These are phyloP conservation scores for Chaetomium tenue DNA, from an alignment of 495 filamentous ascomycete species.

Conservation along the genomic window DNA sequence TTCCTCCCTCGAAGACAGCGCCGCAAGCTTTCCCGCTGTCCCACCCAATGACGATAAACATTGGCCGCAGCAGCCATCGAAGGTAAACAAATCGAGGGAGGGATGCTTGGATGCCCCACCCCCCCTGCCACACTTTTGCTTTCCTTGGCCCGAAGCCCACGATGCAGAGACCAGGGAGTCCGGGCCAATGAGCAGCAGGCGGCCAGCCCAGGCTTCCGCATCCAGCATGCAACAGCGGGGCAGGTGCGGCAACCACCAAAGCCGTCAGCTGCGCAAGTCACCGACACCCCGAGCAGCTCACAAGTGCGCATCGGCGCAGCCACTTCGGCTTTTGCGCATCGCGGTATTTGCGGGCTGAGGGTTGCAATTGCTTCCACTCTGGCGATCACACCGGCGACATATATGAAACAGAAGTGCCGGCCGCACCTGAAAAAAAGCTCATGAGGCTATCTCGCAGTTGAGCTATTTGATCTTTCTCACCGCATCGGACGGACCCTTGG, in stretches of 20 bases:
- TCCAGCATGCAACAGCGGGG: conserved; percentile 1
- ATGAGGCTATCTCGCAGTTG: background rate
- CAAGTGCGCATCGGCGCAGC: conserved; percentile 23
- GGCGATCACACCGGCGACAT: background rate
- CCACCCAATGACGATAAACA: background rate
- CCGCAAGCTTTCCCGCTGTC: conserved; percentile 1
- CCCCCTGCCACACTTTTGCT: conserved; percentile 11
- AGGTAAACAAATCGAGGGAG: conserved; percentile 9
- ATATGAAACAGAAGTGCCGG: background rate
- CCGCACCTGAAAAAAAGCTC: background rate
- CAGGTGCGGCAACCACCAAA: conserved; percentile 3
- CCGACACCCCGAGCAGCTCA: background rate
- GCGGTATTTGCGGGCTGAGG: background rate
- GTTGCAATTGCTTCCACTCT: conserved; percentile 10
- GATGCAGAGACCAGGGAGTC: background rate
- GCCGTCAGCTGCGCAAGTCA: conserved; percentile 18
- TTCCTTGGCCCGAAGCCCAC: conserved; percentile 5
- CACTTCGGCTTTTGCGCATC: background rate
- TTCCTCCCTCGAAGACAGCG: conserved; percentile 7
- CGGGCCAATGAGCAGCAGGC: background rate
- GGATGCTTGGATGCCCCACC: conserved; percentile 13
- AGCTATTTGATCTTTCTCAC: background rate
- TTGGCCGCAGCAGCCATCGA: background rate
- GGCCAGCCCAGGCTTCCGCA: conserved; percentile 1
- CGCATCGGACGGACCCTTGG: background rate